phyloP scores from a whole-genome alignment of 345 rosid genomes.

The Eucalyptus guilfoylei region DNA sequence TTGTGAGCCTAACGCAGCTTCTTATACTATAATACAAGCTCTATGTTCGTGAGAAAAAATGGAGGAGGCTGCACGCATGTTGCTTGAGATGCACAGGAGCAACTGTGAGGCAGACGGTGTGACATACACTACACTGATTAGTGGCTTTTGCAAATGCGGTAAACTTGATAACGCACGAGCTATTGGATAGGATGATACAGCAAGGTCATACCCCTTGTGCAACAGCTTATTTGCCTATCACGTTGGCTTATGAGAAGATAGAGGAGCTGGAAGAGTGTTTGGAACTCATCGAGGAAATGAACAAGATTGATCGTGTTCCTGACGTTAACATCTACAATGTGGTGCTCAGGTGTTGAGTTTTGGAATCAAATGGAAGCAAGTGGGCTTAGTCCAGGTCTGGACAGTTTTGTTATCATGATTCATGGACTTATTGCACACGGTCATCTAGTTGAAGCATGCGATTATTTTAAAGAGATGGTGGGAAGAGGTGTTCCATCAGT shows the following conservation, averaged over 20 bases:
- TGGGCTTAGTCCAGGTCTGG: slow-evolving; percentile 63
- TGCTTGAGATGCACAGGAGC: slow-evolving; percentile 66
- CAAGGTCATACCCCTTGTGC: slow-evolving; percentile 43
- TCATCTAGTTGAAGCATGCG: slow-evolving; percentile 46
- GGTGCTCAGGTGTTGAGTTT: slow-evolving; percentile 39
- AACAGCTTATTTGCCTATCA: slow-evolving; percentile 57
- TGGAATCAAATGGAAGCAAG: slow-evolving; percentile 76
- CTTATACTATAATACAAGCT: slow-evolving; percentile 71
- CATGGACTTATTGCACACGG: slow-evolving; percentile 62
- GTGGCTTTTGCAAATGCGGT: slow-evolving; percentile 81
- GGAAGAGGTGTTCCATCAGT: slow-evolving; percentile 46
- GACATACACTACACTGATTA: slow-evolving; percentile 59
- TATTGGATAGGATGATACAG: slow-evolving; percentile 51
- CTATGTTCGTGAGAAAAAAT: slow-evolving; percentile 53
- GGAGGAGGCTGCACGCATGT: slow-evolving; percentile 63
- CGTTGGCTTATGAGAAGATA: slow-evolving; percentile 70
- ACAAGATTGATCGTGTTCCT: slow-evolving; percentile 33
- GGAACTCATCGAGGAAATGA: slow-evolving; percentile 53
- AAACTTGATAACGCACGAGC: slow-evolving; percentile 44
- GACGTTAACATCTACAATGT: slow-evolving; percentile 50
- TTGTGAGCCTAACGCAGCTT: slow-evolving; percentile 44
- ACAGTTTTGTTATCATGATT: slow-evolving; percentile 55
- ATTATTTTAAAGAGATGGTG: slow-evolving; percentile 75
- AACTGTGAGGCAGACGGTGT: slow-evolving; percentile 66
- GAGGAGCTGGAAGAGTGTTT: slow-evolving; percentile 56